phyloP scores from a whole-genome alignment of 2,329 filamentous ascomycete species.

The Epichloe scottii region DNA sequence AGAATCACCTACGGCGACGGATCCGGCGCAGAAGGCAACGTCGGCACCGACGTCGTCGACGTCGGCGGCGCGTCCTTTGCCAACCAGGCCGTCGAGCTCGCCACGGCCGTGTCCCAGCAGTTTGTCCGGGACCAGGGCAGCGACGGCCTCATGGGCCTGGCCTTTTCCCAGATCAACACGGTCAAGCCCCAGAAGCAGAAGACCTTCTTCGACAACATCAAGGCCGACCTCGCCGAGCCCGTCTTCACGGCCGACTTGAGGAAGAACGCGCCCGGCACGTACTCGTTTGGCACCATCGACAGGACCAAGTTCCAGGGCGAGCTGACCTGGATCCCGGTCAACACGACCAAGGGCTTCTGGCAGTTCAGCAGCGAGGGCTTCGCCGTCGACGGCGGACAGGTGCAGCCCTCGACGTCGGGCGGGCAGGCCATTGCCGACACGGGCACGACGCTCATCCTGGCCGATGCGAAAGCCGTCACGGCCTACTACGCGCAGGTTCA shows the following conservation, averaged over 20 bases:
- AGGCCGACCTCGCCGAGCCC: conserved; percentile 8
- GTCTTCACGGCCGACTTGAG: conserved; percentile 61
- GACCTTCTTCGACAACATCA: conserved; percentile 29
- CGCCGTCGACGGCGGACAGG: conserved; percentile 7
- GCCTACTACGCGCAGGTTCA: conserved; percentile 34
- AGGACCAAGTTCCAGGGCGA: conserved; percentile 46
- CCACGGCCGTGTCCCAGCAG: conserved; percentile 24
- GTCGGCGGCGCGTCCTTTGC: conserved; percentile 29
- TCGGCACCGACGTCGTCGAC: conserved; percentile 30
- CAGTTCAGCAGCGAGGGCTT: conserved; percentile 13
- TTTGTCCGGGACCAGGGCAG: conserved; percentile 29
- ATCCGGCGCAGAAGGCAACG: conserved; percentile 28
- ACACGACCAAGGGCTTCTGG: conserved; percentile 56
- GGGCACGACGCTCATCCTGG: conserved; percentile 51
- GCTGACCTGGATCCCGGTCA: conserved; percentile 49
- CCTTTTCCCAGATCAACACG: conserved; percentile 30
- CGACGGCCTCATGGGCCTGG: conserved; percentile 33
- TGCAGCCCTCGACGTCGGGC: conserved; percentile 27
- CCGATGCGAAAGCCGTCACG: conserved; percentile 37
- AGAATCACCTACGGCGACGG: conserved; percentile 32
- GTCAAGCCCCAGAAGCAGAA: conserved; percentile 27
- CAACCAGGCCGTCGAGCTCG: conserved; percentile 30
- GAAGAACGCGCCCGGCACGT: conserved; percentile 43
- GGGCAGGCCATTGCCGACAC: conserved; percentile 36
- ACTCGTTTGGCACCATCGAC: conserved; percentile 65